Evolutionary conservation across 1,284 basidiomycete genomes (phyloP), one percentile per base, ranked within the genome.

Genomic region (Moniliophthora roreri): DNA sequence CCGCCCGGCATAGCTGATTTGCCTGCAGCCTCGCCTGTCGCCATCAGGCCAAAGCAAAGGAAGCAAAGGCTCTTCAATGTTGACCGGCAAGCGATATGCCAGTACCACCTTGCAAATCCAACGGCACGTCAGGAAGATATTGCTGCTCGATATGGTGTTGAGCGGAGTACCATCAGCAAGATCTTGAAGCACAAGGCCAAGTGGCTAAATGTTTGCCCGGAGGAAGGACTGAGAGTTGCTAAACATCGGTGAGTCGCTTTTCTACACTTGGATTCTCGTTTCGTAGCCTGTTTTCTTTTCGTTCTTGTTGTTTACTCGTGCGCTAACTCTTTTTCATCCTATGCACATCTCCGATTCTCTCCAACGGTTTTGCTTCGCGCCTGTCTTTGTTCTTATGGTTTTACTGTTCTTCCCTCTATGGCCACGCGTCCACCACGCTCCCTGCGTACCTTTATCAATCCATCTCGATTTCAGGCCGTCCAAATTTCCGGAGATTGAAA

Each of bases 161-260:
- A 95, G 66, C 85, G 93, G 48, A 93, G 90, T 69, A 95, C 93
- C n/a, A 89, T 95, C 65, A 91, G 88, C 71, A 95, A 95, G 73
- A 95, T 94, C 58, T 77, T 95, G 57, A 95, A 94, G 66, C 74
- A 90, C 63, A 91, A 90, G 69, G 77, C 80, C 15, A 85, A 85
- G 61, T 95, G 93, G 93, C 71, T 94, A 62, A 82, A 80, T 55
- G 79, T 91, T 46, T 72, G 77, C 13, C 78, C 80, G 50, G 78
- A 82, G 58, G 80, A 82, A 54, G 76, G 75, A 51, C 69, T 80
- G 53, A 74, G 78, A 42, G 76, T 84, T 42, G 78, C 83, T 13
- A 88, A 87, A 62, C 79, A 87, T 65, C 79, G 87, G 89, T 86
- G 65, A 62, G 71, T 58, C 4, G 24, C 42, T 44, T 16, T 45